Base-by-base conservation (phyloP, 257 asterid species). In the Primulina eburnea region DNA sequence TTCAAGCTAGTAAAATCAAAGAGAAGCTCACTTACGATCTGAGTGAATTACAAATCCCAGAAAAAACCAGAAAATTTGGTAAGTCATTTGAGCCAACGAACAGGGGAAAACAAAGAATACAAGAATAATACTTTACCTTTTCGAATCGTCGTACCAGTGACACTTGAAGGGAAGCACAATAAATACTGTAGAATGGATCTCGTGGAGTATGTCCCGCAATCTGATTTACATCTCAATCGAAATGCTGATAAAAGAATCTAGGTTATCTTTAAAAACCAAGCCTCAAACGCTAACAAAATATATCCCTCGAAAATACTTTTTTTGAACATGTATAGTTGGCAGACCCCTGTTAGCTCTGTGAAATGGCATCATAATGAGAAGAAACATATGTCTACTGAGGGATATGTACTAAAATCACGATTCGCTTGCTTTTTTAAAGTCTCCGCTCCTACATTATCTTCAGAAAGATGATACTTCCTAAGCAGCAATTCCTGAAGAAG, bases 401-500 rank as follows among this genome's bases (percentile, higher is more conserved):
- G 76, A 74, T 73, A 77, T 28, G 73, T 60, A 70, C 69, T 73
- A 66, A 83, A 77, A 71, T 71, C 84, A 78, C 77, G 66, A 50
- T 62, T 80, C 80, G 64, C 62, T 29, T 71, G 65, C 74, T 79
- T 79, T 74, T 80, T 52, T 14, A 16, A 67, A 53, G 52, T 73
- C 75, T 83, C 83, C 74, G 74, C 87, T 74, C 81, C 88, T 85
- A 83, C 77, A 78, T 84, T 81, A 73, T 82, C 83, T 76, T 77
- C 80, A 61, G 81, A 79, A 71, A 71, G 69, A 74, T 71, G 47
- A 67, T 65, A 78, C 60, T 73, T 74, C 79, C 89, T 87, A 84
- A 16, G 95, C 86, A 81, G 92, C 89, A 77, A 87, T 82, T 72
- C 95, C 96, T 89, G 92, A 61, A 67, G 47, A 75, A 62, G 64